Percentiles rank a stretch among this genome's conserved stretches.
phyloP scores from a whole-genome alignment of 169 alveolate genomes.

The Plasmodium vivax region DNA sequence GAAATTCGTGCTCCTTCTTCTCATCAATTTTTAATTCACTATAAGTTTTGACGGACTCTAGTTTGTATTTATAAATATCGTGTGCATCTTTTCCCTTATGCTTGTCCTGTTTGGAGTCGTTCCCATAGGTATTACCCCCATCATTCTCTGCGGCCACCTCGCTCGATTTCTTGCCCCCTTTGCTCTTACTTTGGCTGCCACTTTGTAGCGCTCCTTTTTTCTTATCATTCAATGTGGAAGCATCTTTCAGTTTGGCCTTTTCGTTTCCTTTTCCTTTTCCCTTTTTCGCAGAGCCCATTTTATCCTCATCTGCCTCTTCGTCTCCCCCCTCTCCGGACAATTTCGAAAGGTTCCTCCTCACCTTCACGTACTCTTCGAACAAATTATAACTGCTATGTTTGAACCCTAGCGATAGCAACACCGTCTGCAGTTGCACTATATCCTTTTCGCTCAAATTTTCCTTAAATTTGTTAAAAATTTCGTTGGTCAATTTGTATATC shows the following conservation, averaged over 20 bases:
- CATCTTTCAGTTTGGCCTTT: conserved; percentile 49
- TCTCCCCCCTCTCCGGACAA: conserved; percentile 16
- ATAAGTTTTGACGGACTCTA: conserved; percentile 7
- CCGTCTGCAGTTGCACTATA: conserved; percentile 65
- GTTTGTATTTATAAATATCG: conserved; percentile 44
- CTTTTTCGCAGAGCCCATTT: not conserved
- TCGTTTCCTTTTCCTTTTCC: conserved; percentile 29
- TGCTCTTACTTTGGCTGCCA: conserved; percentile 27
- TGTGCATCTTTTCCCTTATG: not conserved
- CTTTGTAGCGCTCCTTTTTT: conserved; percentile 72
- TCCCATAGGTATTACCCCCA: conserved; percentile 21
- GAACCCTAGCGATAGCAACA: conserved; percentile 73
- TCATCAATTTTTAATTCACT: conserved; percentile 75
- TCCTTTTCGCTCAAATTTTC: conserved; percentile 64
- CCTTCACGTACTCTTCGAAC: conserved; percentile 80
- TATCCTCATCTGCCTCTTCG: conserved; percentile 11
- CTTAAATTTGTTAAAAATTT: conserved; percentile 67
- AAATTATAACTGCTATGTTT: conserved; percentile 81
- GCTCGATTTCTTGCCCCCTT: conserved; percentile 66
- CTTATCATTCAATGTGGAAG: conserved; percentile 27
- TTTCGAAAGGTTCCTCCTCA: conserved; percentile 52
- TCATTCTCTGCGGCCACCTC: conserved; percentile 15
- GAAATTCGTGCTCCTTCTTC: conserved; percentile 82
- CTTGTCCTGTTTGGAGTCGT: not conserved
- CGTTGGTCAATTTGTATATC: conserved; percentile 50